Base-by-base conservation (phyloP, 768 basidiomycete genomes). In the Lactifluus rugatus region DNA sequence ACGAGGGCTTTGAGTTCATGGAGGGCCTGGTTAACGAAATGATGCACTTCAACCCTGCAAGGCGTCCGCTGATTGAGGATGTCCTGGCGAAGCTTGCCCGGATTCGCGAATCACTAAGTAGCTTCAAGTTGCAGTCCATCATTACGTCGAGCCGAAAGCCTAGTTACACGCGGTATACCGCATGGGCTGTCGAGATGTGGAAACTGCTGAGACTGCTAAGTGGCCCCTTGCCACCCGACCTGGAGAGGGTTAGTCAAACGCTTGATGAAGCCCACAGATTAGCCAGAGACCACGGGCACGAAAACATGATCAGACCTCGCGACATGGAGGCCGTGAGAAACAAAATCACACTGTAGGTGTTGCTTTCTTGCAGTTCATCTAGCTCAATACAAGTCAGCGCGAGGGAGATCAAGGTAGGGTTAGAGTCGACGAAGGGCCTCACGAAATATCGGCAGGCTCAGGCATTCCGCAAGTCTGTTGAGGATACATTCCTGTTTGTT, bases 261-360 rank as follows among this genome's bases (percentile, higher is more conserved):
- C 58, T 60, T 7, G 34, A 56, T 19, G 5, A 41, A 6, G 58
- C 58, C 28, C 58, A 48, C 9, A 7, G 23, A 1, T 19, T 60
- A 21, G 58, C 36, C 13, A n/a, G 13, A 31, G 14, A 28, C n/a
- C n/a, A n/a, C n/a, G n/a, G n/a, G 5, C 25, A 50, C 10, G 17
- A 37, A 31, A 1, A 1, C 11, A 0, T 46, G 34, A 50, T 60
- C 7, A 41, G n/a, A 6, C 26, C 42, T 9, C 0, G 6, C 4
- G 54, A 60, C 26, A 13, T 56, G 42, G 37, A n/a, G 21, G 31
- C 50, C n/a, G 54, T 45, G 17, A 60, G 5, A 34, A 34, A 46
- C 10, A 60, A 34, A 46, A 37, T 60, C 5, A 46, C 1, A 5
- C 31, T 5, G 58, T 54, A 34, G 23, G 58, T 49, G 14, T 16